Percentiles rank a stretch among this genome's conserved stretches.
Conservation (phyloP, 2,329 filamentous ascomycete species). For the Aureobasidium melanogenum region DNA sequence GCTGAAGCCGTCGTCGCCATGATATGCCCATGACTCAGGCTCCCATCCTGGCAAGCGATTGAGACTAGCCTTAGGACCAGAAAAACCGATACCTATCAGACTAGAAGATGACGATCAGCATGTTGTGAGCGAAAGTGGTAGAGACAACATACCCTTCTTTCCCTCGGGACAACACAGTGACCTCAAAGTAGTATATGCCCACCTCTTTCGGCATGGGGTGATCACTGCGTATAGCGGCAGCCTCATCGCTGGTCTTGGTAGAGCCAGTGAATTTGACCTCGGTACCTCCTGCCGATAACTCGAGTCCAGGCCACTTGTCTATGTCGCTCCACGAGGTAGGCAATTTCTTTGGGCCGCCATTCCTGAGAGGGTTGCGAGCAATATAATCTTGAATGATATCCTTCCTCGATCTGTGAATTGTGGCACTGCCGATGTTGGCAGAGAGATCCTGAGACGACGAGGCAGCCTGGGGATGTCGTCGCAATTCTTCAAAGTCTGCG, state of each 20-base stretch:
- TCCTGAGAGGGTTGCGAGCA: slow-evolving; percentile 57
- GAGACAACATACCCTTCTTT: slow-evolving; percentile 52
- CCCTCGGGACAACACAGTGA: slow-evolving; percentile 55
- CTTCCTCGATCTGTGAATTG: slow-evolving; percentile 61
- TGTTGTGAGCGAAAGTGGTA: slow-evolving; percentile 1
- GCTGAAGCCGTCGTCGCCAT: slow-evolving; percentile 57
- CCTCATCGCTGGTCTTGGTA: slow-evolving; percentile 59
- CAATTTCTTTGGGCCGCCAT: slow-evolving; percentile 55
- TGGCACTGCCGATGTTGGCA: slow-evolving; percentile 49
- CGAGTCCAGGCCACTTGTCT: slow-evolving; percentile 65
- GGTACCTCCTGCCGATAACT: slow-evolving; percentile 63
- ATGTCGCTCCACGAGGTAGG: slow-evolving; percentile 74
- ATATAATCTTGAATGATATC: slow-evolving; percentile 65
- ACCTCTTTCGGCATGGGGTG: slow-evolving; percentile 80
- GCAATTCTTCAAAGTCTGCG: slow-evolving; percentile 22
- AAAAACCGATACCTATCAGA: slow-evolving; percentile 52
- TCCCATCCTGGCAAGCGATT: slow-evolving; percentile 59
- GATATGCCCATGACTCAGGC: slow-evolving; percentile 56
- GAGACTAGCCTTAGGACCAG: slow-evolving; percentile 48
- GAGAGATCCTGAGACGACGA: slow-evolving; percentile 33
- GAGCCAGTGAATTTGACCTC: slow-evolving; percentile 57
- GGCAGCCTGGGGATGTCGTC: neutral
- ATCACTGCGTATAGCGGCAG: slow-evolving; percentile 73
- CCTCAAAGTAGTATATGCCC: slow-evolving; percentile 91
- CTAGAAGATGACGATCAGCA: slow-evolving; percentile 19